phyloP scores from a whole-genome alignment of 2,329 filamentous ascomycete species.

The Colletotrichum orchidophilum region DNA sequence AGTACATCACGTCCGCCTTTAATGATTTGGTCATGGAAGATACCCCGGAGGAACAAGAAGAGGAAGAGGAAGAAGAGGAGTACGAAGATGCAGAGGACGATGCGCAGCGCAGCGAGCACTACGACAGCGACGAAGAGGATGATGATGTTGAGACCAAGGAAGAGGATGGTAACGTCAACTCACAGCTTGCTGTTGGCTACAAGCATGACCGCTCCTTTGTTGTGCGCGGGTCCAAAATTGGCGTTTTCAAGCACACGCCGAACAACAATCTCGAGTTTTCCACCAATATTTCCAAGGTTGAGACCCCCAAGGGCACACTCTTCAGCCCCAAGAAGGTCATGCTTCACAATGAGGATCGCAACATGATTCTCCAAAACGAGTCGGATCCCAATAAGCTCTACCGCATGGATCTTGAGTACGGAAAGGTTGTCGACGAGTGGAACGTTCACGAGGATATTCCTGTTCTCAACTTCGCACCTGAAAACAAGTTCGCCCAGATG shows the following conservation, averaged over 20 bases:
- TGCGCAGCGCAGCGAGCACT: conserved; percentile 74
- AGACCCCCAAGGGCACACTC: conserved; percentile 84
- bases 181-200: conserved; percentile 93
- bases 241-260: conserved; percentile 95
- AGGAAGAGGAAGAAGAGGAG: conserved; percentile 61
- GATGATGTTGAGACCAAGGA: conserved; percentile 76
- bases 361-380: conserved; percentile 88
- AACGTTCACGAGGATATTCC: conserved; percentile 97
- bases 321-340: conserved; percentile 98
- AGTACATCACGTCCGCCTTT: conserved; percentile 96
- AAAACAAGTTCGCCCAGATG: conserved; percentile 99
- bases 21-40: conserved; percentile 95
- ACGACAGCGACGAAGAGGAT: conserved; percentile 77
- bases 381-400: conserved; percentile 90
- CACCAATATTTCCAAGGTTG: conserved; percentile 95
- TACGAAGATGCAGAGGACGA: conserved; percentile 71
- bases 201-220: conserved; percentile 98
- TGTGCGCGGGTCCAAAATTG: conserved; percentile 96
- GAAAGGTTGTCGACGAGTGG: conserved; percentile 98
- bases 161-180: conserved; percentile 86
- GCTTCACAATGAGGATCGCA: conserved; percentile 89
- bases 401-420: conserved; percentile 97
- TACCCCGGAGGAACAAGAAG: conserved; percentile 54
- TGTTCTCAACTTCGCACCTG: conserved; percentile 89
- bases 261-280: conserved; percentile 95